Conservation (phyloP, 495 filamentous ascomycete genomes). For the Glonium stellatum region DNA sequence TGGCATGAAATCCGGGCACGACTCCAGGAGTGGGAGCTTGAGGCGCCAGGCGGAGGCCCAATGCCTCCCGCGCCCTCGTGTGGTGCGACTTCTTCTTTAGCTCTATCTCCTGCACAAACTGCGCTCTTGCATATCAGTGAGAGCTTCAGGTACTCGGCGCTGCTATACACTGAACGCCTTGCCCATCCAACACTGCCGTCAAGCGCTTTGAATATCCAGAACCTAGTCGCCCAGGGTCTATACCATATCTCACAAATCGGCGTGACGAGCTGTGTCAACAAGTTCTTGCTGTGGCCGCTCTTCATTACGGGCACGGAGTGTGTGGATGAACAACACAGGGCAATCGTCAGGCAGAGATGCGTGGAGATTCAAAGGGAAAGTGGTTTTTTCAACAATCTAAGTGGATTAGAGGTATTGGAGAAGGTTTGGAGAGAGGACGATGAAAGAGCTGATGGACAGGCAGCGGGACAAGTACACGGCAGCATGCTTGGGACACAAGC, state of each 20-base stretch:
- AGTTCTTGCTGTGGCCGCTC: conserved; percentile 89
- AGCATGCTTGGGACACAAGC: conserved; percentile 35
- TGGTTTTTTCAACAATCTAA: conserved; percentile 87
- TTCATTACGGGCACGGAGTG: conserved; percentile 90
- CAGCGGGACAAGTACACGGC: conserved; percentile 32
- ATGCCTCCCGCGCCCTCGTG: conserved; percentile 19
- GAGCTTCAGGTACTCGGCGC: conserved; percentile 79
- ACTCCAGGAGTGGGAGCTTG: conserved; percentile 77
- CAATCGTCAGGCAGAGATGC: conserved; percentile 70
- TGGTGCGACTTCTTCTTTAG: conserved; percentile 37
- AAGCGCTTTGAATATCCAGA: conserved; percentile 71
- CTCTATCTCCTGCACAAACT: conserved; percentile 37
- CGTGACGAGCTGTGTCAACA: conserved; percentile 58
- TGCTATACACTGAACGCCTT: conserved; percentile 86
- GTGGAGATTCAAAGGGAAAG: conserved; percentile 78
- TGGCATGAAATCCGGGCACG: conserved; percentile 72
- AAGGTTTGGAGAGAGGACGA: conserved; percentile 61
- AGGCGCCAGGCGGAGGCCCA: conserved; percentile 38
- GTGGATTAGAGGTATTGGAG: conserved; percentile 78
- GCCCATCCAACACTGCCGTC: conserved; percentile 71
- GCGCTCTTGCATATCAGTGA: conserved; percentile 62
- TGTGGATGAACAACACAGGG: conserved; percentile 71
- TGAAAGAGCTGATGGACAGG: conserved; percentile 42
- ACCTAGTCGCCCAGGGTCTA: conserved; percentile 70
- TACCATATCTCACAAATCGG: conserved; percentile 74